Evolutionary conservation across 2,329 filamentous ascomycete species (phyloP).

Genomic region (Nemania sp.): DNA sequence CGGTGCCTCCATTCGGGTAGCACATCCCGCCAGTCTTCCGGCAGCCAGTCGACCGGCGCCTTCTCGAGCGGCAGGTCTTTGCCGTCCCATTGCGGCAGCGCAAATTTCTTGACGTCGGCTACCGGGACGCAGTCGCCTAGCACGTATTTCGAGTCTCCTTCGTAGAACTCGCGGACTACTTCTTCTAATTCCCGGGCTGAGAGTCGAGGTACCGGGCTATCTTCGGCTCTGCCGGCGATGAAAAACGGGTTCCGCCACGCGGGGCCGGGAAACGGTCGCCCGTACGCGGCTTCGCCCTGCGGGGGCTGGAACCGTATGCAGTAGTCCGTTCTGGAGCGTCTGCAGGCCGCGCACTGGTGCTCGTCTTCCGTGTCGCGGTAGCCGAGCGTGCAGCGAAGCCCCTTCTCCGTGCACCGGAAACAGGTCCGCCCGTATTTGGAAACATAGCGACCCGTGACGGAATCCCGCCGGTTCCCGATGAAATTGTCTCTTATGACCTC

Average conservation of each 20-base stretch:
- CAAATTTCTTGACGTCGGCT: conserved; percentile 1
- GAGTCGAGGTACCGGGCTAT: neutral
- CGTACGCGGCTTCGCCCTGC: neutral
- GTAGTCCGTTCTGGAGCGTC: conserved; percentile 18
- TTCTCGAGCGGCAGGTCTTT: conserved; percentile 5
- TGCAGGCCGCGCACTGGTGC: conserved; percentile 30
- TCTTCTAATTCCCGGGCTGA: conserved; percentile 18
- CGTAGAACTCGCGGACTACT: conserved; percentile 24
- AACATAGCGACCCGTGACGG: conserved; percentile 27
- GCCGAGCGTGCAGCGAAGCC: conserved; percentile 32
- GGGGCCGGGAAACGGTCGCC: conserved; percentile 17
- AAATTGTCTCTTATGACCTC: too few relatives aligned
- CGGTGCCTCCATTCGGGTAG: conserved; percentile 24
- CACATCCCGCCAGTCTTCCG: conserved; percentile 20
- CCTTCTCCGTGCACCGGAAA: conserved; percentile 31
- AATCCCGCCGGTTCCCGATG: too few relatives aligned
- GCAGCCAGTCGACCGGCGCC: conserved; percentile 15
- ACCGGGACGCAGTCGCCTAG: conserved; percentile 17
- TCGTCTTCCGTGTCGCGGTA: conserved; percentile 25
- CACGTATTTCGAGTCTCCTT: conserved; percentile 15
- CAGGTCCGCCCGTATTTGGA: conserved; percentile 26
- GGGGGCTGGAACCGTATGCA: conserved; percentile 27
- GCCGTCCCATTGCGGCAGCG: conserved; percentile 30
- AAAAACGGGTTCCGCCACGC: conserved; percentile 34
- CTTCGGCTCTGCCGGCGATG: conserved; percentile 10